Evolutionary conservation across 495 filamentous ascomycete species (phyloP), one percentile per base, ranked within the genome.

Genomic region (Aspergillus avenaceus): DNA sequence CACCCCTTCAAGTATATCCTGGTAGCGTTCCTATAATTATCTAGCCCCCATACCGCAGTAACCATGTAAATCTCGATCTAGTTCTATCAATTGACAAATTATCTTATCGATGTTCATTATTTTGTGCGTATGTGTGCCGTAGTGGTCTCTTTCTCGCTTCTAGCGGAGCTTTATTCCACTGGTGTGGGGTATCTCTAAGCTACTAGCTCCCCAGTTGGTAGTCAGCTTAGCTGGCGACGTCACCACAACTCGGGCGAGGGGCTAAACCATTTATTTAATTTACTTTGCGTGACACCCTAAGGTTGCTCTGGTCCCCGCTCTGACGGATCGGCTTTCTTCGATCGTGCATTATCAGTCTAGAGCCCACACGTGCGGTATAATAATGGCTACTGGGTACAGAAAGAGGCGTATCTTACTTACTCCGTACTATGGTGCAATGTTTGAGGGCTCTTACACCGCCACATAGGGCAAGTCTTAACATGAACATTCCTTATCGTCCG

Each of bases 141-240:
- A n/a, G n/a, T n/a, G n/a, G n/a, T 34, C 18, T 38, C 34, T 38
- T 21, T 18, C 14, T 36, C 3, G 3, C 8, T 36, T 21, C 3
- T 8, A n/a, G n/a, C n/a, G n/a, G n/a, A n/a, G n/a, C n/a, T 38
- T 21, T 38, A 3, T 38, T 9, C n/a, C 34, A 19, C 36, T 26
- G 34, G 9, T 52, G 49, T 52, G 49, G 49, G 41, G 49, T 19
- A 37, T 14, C 11, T 25, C 2, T 41, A 6, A n/a, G 34, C n/a
- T 13, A 38, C 16, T 38, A 38, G 36, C 23, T 24, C 37, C 47
- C 36, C 47, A 38, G 26, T 25, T 41, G 32, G 26, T 34, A 32
- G 28, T 31, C 45, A 36, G 45, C 45, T 21, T n/a, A 24, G 27
- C 48, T 51, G 31, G 41, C 49, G 49, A 52, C 49, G 49, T 52